These are phyloP conservation scores for Aspergillus udagawae DNA, from an alignment of 2,329 filamentous ascomycete genomes.

Conservation along the genomic window DNA sequence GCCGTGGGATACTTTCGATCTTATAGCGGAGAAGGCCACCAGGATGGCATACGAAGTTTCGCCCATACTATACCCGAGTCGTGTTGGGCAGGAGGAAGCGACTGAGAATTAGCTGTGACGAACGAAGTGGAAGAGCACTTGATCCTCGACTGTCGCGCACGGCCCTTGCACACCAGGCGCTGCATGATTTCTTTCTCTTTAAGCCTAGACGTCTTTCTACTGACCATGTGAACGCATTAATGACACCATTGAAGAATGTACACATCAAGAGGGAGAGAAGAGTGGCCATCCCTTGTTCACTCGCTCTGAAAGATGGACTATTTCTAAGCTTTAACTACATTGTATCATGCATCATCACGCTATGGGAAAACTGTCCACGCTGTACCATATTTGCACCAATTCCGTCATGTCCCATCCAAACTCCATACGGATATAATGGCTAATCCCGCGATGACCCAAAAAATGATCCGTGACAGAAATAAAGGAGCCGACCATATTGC, in stretches of 20 bases:
- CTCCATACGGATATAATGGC: neutral
- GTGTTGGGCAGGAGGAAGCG: neutral
- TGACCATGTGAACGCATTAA: slow-evolving; percentile 7
- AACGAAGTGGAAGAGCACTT: neutral
- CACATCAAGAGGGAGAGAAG: neutral
- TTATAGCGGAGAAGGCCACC: no score
- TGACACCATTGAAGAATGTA: slow-evolving; percentile 1
- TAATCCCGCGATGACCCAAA: neutral
- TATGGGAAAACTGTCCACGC: no score
- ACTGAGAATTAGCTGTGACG: neutral
- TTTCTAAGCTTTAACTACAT: neutral
- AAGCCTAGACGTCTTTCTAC: slow-evolving; percentile 1
- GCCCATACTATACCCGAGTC: neutral
- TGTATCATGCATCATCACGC: neutral
- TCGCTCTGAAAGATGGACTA: neutral
- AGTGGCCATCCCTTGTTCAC: neutral
- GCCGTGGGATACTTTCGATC: neutral
- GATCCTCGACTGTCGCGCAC: neutral
- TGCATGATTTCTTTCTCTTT: neutral
- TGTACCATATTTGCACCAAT: neutral
- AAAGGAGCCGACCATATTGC: neutral
- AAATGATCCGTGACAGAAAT: neutral
- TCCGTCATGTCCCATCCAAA: neutral
- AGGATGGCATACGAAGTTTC: neutral
- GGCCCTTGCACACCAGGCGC: neutral